Evolutionary conservation across 768 basidiomycete species (phyloP).

Genomic region (Rhizopogon roseolus): DNA sequence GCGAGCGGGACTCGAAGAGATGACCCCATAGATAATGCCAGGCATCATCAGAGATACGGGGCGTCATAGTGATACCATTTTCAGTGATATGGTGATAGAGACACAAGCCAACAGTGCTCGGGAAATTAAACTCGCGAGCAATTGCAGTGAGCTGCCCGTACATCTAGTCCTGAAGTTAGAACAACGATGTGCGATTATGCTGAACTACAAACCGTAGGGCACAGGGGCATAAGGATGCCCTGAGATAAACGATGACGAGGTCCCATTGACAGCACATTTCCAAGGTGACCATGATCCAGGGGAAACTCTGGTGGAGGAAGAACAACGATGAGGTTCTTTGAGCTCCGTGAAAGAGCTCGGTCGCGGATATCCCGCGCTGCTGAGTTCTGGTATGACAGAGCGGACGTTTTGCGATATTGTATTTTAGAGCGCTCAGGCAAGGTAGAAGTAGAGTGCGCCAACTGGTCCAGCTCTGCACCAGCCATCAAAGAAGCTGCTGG

Average conservation of each 20-base stretch:
- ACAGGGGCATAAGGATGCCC: conserved; percentile 71
- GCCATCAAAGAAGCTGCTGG: not conserved
- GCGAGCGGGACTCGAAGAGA: conserved; percentile 41
- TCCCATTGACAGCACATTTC: conserved; percentile 53
- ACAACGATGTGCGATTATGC: not conserved
- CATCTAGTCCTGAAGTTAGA: conserved; percentile 43
- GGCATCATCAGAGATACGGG: conserved; percentile 72
- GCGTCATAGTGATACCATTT: conserved; percentile 49
- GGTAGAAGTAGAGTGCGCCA: not conserved
- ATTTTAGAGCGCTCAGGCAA: conserved; percentile 9
- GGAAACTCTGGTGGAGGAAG: conserved; percentile 57
- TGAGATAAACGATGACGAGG: conserved; percentile 58
- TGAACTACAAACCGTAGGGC: conserved; percentile 51
- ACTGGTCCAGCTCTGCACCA: conserved; percentile 12
- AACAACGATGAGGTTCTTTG: conserved; percentile 59
- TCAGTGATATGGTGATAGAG: conserved; percentile 70
- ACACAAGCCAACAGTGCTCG: conserved; percentile 70
- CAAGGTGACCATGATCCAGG: conserved; percentile 54
- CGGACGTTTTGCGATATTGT: conserved; percentile 41
- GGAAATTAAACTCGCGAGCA: conserved; percentile 78
- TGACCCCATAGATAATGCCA: conserved; percentile 73
- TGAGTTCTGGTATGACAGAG: conserved; percentile 52
- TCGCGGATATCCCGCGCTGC: conserved; percentile 40
- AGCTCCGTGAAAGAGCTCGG: conserved; percentile 30
- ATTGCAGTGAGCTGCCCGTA: conserved; percentile 74